Conservation (phyloP, 1,139 yeast species). For the Geotrichum carabidarum region DNA sequence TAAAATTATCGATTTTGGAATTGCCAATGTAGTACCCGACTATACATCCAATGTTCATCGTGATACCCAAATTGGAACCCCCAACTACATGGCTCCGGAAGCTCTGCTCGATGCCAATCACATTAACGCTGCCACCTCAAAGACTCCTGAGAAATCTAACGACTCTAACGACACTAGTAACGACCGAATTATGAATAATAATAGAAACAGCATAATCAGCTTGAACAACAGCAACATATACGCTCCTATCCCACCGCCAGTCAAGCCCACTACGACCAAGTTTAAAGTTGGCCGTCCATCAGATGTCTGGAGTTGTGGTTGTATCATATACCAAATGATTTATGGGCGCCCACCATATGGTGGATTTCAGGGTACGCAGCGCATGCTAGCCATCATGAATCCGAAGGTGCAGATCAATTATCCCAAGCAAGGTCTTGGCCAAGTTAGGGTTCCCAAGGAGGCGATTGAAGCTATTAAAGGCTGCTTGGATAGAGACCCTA, state of each 20-base stretch:
- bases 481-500: constrained; percentile 71
- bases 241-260: constrained; percentile 18
- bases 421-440: constrained; percentile 59
- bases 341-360: constrained; percentile 94
- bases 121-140: constrained; percentile 27
- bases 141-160: not conserved
- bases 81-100: constrained; percentile 98
- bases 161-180: constrained; percentile 1
- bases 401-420: constrained; percentile 69
- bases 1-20: constrained; percentile 92
- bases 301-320: constrained; percentile 98
- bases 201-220: constrained; percentile 17
- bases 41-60: constrained; percentile 87
- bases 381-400: constrained; percentile 80
- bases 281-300: constrained; percentile 90
- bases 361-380: constrained; percentile 67
- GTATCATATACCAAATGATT: constrained; percentile 91
- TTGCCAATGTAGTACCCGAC: constrained; percentile 90
- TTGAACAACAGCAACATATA: constrained; percentile 17
- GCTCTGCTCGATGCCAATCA: constrained; percentile 63
- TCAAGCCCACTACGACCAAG: constrained; percentile 33
- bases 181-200: constrained; percentile 6
- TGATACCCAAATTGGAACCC: constrained; percentile 90
- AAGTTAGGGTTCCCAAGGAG: constrained; percentile 59
- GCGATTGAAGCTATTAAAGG: constrained; percentile 67